A percentile compares a stretch with the other conserved stretches of the same genome.
phyloP scores from a whole-genome alignment of 768 basidiomycete species.

The Kwoniella shandongensis region DNA sequence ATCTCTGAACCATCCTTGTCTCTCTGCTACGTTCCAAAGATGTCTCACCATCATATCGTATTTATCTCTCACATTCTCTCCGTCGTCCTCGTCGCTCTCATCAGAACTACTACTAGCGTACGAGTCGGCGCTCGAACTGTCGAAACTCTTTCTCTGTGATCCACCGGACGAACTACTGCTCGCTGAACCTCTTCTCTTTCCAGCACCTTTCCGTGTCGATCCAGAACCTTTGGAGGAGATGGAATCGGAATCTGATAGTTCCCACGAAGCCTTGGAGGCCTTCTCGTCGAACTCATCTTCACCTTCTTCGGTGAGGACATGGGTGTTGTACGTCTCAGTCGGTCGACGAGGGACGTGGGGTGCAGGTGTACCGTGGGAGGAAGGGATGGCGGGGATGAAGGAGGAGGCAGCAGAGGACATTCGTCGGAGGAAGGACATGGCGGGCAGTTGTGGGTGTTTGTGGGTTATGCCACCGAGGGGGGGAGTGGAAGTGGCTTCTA shows the following conservation, averaged over 20 bases:
- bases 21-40: slow-evolving; percentile 44
- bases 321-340: slow-evolving; percentile 32
- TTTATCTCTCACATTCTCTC: slow-evolving; percentile 27
- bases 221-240: slow-evolving; percentile 15
- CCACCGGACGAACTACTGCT: slow-evolving; percentile 13
- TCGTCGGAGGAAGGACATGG: slow-evolving; percentile 48
- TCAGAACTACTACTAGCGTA: slow-evolving; percentile 15
- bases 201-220: neutral
- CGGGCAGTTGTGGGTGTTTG: slow-evolving; percentile 2
- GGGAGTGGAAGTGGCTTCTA: no score
- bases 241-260: slow-evolving; percentile 40
- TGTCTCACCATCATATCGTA: slow-evolving; percentile 51
- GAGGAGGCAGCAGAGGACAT: slow-evolving; percentile 34
- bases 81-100: slow-evolving; percentile 31
- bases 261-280: slow-evolving; percentile 42
- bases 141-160: slow-evolving; percentile 25
- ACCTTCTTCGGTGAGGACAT: slow-evolving; percentile 15
- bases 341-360: slow-evolving; percentile 38
- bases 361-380: slow-evolving; percentile 24
- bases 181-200: neutral
- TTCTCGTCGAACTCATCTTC: slow-evolving; percentile 27
- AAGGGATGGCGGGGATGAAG: slow-evolving; percentile 34
- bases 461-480: no score
- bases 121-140: slow-evolving; percentile 13
- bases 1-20: slow-evolving; percentile 49